Conservation (phyloP, 768 basidiomycete genomes). For the Rhizopogon vulgaris region DNA sequence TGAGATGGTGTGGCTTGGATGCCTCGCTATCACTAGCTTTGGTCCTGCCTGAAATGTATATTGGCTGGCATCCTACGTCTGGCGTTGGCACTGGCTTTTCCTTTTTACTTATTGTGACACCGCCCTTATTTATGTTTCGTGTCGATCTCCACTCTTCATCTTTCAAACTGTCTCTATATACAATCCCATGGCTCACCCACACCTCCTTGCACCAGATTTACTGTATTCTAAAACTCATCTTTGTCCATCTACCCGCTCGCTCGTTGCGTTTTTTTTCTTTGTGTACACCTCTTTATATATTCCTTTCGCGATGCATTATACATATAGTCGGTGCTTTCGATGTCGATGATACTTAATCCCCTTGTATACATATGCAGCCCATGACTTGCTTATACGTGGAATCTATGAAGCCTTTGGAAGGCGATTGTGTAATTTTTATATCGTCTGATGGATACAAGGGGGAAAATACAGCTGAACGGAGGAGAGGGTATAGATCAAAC, state of each 20-base stretch:
- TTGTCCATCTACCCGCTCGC: background rate
- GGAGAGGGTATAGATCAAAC: background rate
- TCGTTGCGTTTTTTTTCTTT: background rate
- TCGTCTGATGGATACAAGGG: background rate
- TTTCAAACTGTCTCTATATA: background rate
- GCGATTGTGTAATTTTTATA: background rate
- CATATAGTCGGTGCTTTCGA: too few relatives aligned
- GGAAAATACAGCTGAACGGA: background rate
- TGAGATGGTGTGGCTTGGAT: constrained; percentile 51
- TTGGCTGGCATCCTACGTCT: too few relatives aligned
- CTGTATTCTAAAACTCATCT: background rate
- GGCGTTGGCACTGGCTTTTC: background rate
- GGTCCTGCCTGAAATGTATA: constrained; percentile 10
- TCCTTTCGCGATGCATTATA: background rate
- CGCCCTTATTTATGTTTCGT: too few relatives aligned
- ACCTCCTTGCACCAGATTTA: background rate
- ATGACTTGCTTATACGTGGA: too few relatives aligned
- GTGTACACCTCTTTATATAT: background rate
- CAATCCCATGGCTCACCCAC: background rate
- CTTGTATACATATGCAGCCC: too few relatives aligned
- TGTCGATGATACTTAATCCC: too few relatives aligned
- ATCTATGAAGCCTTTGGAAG: too few relatives aligned
- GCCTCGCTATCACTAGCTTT: constrained; percentile 44
- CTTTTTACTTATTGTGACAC: background rate
- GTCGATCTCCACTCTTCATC: background rate